Evolutionary conservation across 495 filamentous ascomycete genomes (phyloP).

Genomic region (Hapsidospora chrysogenum): DNA sequence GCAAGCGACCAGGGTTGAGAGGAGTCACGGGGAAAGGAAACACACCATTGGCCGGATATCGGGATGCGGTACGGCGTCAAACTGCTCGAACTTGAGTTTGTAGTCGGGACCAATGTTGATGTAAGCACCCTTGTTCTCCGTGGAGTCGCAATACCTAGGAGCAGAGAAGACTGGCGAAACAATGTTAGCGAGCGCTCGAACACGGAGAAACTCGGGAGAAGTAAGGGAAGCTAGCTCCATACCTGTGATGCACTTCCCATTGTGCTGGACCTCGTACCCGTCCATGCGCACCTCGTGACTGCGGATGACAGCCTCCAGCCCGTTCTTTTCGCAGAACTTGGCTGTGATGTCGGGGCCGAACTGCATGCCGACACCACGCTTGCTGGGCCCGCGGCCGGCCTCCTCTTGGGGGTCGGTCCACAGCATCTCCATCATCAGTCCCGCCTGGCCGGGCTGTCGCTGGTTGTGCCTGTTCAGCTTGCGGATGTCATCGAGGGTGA

Average conservation of each 20-base stretch:
- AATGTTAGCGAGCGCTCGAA: conserved; percentile 7
- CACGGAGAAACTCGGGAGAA: no score
- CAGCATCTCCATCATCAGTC: conserved; percentile 99
- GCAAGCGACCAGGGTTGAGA: not conserved
- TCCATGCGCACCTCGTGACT: conserved; percentile 97
- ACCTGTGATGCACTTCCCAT: conserved; percentile 91
- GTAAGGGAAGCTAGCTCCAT: no score
- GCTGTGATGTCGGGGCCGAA: conserved; percentile 97
- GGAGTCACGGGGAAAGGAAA: not conserved
- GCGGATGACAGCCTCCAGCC: conserved; percentile 84
- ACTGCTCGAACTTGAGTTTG: conserved; percentile 80
- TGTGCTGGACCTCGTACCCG: conserved; percentile 94
- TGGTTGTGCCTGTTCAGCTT: conserved; percentile 85
- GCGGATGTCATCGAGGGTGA: conserved; percentile 79
- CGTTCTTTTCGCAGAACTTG: conserved; percentile 91
- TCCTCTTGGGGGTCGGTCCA: conserved; percentile 91
- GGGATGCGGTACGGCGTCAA: conserved; percentile 92
- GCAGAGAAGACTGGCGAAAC: conserved; percentile 68
- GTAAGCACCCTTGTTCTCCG: conserved; percentile 95
- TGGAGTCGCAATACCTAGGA: conserved; percentile 92
- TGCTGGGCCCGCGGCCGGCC: conserved; percentile 82
- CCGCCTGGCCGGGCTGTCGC: conserved; percentile 85
- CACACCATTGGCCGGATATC: conserved; percentile 86
- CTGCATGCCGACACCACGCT: conserved; percentile 89
- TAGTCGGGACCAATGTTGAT: conserved; percentile 92